A percentile compares a stretch with the other conserved stretches of the same genome.
phyloP scores from a whole-genome alignment of 1,284 basidiomycete genomes.

The Mycena sp. region DNA sequence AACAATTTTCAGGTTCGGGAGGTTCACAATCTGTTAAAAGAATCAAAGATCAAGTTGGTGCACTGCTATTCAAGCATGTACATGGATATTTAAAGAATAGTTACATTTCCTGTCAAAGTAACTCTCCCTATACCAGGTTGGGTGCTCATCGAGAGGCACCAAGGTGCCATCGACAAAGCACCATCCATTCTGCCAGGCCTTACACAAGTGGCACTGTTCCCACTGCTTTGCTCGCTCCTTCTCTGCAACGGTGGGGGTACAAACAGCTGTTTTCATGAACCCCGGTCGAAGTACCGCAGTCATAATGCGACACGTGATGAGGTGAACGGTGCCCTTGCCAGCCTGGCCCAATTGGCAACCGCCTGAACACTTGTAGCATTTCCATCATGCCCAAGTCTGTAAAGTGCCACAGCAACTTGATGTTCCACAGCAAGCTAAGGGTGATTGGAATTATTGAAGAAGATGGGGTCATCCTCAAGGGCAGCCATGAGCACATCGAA shows the following conservation, averaged over 20 bases:
- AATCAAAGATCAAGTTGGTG: too few species aligned
- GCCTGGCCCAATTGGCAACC: slow-evolving; percentile 39
- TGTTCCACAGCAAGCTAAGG: slow-evolving; percentile 36
- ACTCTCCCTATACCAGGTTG: too few species aligned
- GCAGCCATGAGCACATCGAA: background rate
- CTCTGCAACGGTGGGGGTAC: background rate
- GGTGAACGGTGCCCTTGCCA: slow-evolving; percentile 41
- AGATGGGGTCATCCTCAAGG: background rate
- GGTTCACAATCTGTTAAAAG: too few species aligned
- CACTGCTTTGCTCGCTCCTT: too few species aligned
- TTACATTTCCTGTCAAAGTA: too few species aligned
- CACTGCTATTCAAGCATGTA: too few species aligned
- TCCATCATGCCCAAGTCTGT: slow-evolving; percentile 44
- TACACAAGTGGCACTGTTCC: too few species aligned
- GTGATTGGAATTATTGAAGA: slow-evolving; percentile 5
- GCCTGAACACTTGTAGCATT: slow-evolving; percentile 40
- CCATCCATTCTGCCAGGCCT: too few species aligned
- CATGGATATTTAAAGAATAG: too few species aligned
- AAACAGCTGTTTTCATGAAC: slow-evolving; percentile 6
- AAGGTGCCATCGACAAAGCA: too few species aligned
- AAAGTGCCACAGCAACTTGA: slow-evolving; percentile 45
- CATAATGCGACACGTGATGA: slow-evolving; percentile 29
- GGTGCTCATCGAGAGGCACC: too few species aligned
- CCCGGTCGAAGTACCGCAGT: slow-evolving; percentile 8
- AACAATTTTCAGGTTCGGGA: too few species aligned